phyloP scores from a whole-genome alignment of 345 rosid species.

The Combretum micranthum region DNA sequence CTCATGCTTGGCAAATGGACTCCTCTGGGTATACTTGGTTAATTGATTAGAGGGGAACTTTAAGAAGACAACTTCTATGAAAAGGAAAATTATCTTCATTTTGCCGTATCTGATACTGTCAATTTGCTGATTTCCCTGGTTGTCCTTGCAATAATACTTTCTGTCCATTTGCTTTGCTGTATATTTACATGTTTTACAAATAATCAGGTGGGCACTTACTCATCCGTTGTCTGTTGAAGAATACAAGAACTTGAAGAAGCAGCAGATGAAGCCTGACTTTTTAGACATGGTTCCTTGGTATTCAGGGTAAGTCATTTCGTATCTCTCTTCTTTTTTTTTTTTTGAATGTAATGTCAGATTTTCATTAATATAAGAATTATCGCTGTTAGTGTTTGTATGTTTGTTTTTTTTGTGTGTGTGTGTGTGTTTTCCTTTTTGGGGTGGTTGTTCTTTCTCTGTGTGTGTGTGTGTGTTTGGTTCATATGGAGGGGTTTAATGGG shows the following conservation, averaged over 20 bases:
- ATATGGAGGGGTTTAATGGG: constrained; percentile 3
- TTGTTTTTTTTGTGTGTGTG: neutral
- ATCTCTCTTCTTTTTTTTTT: neutral
- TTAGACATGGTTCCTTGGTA: constrained; percentile 99
- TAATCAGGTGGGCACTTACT: constrained; percentile 91
- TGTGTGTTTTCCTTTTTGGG: neutral
- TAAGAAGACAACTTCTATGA: too few relatives aligned
- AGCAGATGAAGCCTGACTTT: constrained; percentile 90
- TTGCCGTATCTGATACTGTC: too few relatives aligned
- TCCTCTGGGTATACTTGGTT: too few relatives aligned
- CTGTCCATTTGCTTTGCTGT: neutral
- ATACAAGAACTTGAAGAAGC: constrained; percentile 64
- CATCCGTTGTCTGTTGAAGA: constrained; percentile 83
- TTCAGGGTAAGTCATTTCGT: constrained; percentile 61
- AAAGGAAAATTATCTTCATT: too few relatives aligned
- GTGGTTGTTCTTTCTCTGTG: neutral
- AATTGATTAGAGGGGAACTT: too few relatives aligned
- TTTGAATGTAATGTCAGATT: too few relatives aligned
- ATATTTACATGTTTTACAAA: constrained; percentile 11
- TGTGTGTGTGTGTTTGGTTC: neutral
- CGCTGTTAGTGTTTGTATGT: too few relatives aligned
- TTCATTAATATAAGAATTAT: too few relatives aligned
- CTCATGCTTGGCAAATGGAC: too few relatives aligned
- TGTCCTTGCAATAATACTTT: neutral
- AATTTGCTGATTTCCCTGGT: too few relatives aligned